Evolutionary conservation across 495 filamentous ascomycete genomes (phyloP), one percentile per base, ranked within the genome.

Genomic region (Terfezia boudieri): DNA sequence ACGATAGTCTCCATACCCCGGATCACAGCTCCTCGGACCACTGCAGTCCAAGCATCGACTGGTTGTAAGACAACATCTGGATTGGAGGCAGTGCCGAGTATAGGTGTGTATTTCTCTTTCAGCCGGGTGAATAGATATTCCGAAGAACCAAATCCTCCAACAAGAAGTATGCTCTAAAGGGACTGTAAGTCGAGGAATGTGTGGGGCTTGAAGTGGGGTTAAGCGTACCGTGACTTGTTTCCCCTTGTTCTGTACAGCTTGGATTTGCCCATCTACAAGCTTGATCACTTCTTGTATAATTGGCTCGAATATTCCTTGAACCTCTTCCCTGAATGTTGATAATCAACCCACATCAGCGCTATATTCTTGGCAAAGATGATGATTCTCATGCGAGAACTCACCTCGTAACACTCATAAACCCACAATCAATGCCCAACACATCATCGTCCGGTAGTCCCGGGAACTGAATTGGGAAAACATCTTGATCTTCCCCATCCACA

Each of bases 361-460:
- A 0, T 7, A 32, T 2, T 7, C 4, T 32, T 60, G 53, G 59
- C 1, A 32, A 32, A 2, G 4, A 7, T 1, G 26, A 32, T 32
- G 4, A 32, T 32, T 32, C 2, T 20, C 26, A 32, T 32, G 26
- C 7, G 26, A 32, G 26, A 7, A 32, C 36, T 66, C 65, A 62
- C 62, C 55, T 49, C 32, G 73, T 74, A 67, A 83, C 74, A 20
- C 78, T 73, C 51, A 81, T 67, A 62, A 81, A 82, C 16, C 79
- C 79, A 20, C 71, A 76, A 56, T 81, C 76, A 23, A 82, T 68
- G 8, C 76, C 73, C 36, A 71, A 71, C 37, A 73, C 73, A 57
- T 79, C 76, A 55, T 82, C 79, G 59, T 86, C 82, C 1, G 82
- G 76, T 1, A 86, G 67, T 9, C 82, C 82, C 4, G 81, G 81